Evolutionary conservation across 805 yeast species (phyloP).

Genomic region (Metschnikowia vanudenii): DNA sequence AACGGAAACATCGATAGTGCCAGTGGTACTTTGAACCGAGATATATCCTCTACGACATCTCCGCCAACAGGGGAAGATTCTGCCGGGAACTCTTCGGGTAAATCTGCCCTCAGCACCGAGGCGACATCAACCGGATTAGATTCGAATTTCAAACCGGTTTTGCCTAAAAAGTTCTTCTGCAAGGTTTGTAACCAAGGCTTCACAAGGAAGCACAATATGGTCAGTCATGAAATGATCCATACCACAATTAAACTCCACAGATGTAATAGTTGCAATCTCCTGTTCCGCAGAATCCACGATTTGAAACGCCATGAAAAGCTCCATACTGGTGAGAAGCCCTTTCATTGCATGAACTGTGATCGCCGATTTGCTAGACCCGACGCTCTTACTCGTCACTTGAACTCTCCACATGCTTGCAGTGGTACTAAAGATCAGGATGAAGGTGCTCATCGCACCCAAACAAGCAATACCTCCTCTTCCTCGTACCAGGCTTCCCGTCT

Average conservation of each 20-base stretch:
- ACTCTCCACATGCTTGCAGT: constrained; percentile 40
- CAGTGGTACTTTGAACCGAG: neutral
- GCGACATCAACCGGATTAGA: constrained; percentile 2
- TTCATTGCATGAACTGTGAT: constrained; percentile 57
- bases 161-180: constrained; percentile 46
- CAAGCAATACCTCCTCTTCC: constrained; percentile 8
- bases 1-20: neutral
- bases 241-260: constrained; percentile 60
- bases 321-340: constrained; percentile 77
- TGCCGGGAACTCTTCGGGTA: too few species aligned
- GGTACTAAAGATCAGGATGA: constrained; percentile 5
- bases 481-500: constrained; percentile 4
- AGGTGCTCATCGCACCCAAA: constrained; percentile 2
- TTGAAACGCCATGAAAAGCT: constrained; percentile 71
- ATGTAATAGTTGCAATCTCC: constrained; percentile 59
- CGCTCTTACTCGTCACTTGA: constrained; percentile 67
- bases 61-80: constrained; percentile 11
- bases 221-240: constrained; percentile 69
- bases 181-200: constrained; percentile 61
- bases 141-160: neutral
- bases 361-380: constrained; percentile 72
- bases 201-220: constrained; percentile 72
- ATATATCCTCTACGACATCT: constrained; percentile 4
- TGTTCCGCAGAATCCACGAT: constrained; percentile 73
- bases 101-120: constrained; percentile 1